phyloP scores from a whole-genome alignment of 305 asterid genomes.

The Solanum hybrid region DNA sequence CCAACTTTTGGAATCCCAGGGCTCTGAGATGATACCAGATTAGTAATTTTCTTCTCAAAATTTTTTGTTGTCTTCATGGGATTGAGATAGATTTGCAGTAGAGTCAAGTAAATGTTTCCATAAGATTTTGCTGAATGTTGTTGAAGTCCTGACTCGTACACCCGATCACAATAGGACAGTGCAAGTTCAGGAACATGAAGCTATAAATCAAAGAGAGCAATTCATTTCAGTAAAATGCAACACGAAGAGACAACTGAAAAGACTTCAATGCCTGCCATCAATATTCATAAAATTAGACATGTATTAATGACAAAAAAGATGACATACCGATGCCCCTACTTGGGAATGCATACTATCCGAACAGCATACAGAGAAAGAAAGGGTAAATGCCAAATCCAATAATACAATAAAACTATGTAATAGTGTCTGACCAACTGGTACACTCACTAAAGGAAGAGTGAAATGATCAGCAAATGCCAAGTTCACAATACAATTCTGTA shows the following conservation, averaged over 20 bases:
- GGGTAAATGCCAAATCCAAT: neutral
- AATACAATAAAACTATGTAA: neutral
- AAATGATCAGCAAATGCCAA: neutral
- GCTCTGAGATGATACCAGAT: conserved; percentile 43
- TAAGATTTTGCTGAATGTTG: conserved; percentile 50
- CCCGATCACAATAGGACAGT: conserved; percentile 79
- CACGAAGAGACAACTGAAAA: neutral
- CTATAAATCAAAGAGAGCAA: conserved; percentile 25
- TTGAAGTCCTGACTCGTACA: conserved; percentile 55
- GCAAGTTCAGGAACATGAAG: conserved; percentile 94
- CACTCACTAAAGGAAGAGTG: neutral
- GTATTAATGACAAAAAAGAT: neutral
- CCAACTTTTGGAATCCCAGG: conserved; percentile 42
- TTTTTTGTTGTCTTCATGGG: conserved; percentile 72
- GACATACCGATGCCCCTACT: neutral
- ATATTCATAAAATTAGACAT: neutral
- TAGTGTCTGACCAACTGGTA: neutral
- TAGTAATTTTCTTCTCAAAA: conserved; percentile 61
- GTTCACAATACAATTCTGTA: neutral
- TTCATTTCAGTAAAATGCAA: neutral
- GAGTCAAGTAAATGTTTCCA: conserved; percentile 74
- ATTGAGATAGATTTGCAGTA: conserved; percentile 87
- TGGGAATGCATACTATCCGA: neutral
- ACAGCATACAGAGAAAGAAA: neutral
- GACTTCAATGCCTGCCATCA: neutral